phyloP scores from a whole-genome alignment of 78 protist species.

The Pigoraptor vietnamica region DNA sequence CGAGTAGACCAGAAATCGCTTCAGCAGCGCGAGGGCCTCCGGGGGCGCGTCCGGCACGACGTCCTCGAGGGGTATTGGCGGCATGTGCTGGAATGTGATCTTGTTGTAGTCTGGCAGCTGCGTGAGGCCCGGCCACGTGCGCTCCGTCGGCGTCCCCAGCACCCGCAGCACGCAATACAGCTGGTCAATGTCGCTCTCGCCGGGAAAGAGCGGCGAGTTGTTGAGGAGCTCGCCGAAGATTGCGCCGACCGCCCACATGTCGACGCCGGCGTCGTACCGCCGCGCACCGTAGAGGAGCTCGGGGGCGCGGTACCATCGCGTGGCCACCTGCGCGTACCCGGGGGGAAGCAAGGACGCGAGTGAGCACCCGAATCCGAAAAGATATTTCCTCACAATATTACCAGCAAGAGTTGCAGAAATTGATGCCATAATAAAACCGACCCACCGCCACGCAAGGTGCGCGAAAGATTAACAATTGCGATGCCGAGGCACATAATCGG shows the following conservation, averaged over 20 bases:
- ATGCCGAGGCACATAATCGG: background rate
- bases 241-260: slow-evolving; percentile 93
- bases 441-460: too few species aligned
- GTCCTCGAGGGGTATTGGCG: slow-evolving; percentile 29
- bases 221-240: slow-evolving; percentile 93
- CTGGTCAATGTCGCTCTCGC: slow-evolving; percentile 91
- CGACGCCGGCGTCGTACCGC: slow-evolving; percentile 49
- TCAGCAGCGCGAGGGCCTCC: slow-evolving; percentile 46
- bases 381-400: background rate
- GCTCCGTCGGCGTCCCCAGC: slow-evolving; percentile 92
- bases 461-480: too few species aligned
- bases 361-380: background rate
- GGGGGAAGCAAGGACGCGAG: too few species aligned
- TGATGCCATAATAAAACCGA: too few species aligned
- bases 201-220: slow-evolving; percentile 87
- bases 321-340: too few species aligned
- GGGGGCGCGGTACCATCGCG: slow-evolving; percentile 6
- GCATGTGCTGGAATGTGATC: too few species aligned
- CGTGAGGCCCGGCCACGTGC: slow-evolving; percentile 76
- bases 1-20: slow-evolving; percentile 78
- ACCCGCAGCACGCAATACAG: too few species aligned
- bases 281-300: background rate
- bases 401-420: background rate
- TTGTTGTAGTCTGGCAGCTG: slow-evolving; percentile 77
- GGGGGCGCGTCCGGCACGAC: slow-evolving; percentile 46